These are phyloP conservation scores for Chenopodium album DNA, from an alignment of 148 eudicot species.

Conservation along the genomic window DNA sequence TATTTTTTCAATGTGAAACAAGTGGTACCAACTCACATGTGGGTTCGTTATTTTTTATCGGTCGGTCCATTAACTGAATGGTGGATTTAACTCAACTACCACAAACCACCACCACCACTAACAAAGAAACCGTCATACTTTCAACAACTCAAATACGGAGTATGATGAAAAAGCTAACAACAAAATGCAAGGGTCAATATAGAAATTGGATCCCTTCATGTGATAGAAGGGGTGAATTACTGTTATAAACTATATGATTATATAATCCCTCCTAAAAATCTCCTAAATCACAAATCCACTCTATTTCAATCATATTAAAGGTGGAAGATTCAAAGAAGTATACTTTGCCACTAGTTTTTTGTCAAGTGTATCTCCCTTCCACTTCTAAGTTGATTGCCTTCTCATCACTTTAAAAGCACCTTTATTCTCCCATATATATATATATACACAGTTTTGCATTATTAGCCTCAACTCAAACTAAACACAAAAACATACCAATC, in stretches of 20 bases:
- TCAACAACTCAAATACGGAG: not conserved
- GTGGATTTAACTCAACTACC: not conserved
- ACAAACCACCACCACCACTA: not conserved
- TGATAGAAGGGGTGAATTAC: conserved; percentile 3
- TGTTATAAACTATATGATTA: not conserved
- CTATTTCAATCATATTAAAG: conserved; percentile 4
- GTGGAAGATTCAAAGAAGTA: not conserved
- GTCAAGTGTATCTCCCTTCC: conserved; percentile 6
- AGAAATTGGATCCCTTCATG: conserved; percentile 16
- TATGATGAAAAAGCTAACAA: not conserved
- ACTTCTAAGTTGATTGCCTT: conserved; percentile 2
- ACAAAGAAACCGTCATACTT: not conserved
- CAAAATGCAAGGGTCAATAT: conserved; percentile 16
- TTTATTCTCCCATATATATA: conserved; percentile 15
- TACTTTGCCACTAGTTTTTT: conserved; percentile 17
- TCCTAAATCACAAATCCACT: conserved; percentile 18
- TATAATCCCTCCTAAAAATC: not conserved
- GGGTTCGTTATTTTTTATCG: too few relatives aligned
- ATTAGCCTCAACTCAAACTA: not conserved
- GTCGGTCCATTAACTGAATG: not conserved
- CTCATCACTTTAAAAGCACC: not conserved
- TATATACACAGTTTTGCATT: not conserved
- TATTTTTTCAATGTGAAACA: too few relatives aligned
- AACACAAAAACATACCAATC: not conserved
- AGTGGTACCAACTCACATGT: too few relatives aligned